These are phyloP conservation scores for Trichosanthes cucumerina DNA, from an alignment of 306 rosid species.

Conservation along the genomic window DNA sequence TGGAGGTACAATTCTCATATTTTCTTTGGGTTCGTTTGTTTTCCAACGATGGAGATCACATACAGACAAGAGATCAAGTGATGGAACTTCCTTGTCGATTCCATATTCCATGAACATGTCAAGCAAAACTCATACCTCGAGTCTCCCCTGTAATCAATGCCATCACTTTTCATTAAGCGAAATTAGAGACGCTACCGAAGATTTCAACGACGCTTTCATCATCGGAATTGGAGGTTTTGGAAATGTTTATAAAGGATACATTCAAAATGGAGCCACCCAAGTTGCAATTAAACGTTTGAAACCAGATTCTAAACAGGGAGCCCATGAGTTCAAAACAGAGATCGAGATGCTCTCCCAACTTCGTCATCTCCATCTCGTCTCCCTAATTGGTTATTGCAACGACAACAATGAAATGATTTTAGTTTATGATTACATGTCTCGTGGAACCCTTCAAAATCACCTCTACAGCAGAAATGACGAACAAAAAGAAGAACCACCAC, in stretches of 20 bases:
- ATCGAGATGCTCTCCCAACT: too few species aligned
- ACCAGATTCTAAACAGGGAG: slow-evolving; percentile 22
- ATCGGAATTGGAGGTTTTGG: slow-evolving; percentile 34
- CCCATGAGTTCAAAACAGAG: slow-evolving; percentile 23
- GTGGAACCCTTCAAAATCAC: slow-evolving; percentile 1
- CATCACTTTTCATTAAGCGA: slow-evolving; percentile 17
- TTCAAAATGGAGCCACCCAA: neutral
- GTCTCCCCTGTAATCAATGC: slow-evolving; percentile 10
- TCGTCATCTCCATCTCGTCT: too few species aligned
- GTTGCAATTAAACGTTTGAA: slow-evolving; percentile 6
- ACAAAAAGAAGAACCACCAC: neutral
- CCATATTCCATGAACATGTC: neutral
- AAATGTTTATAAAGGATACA: slow-evolving; percentile 23
- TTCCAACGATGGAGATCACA: neutral
- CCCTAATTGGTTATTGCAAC: too few species aligned
- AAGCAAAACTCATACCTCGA: neutral
- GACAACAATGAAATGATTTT: slow-evolving; percentile 21
- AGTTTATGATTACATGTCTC: neutral
- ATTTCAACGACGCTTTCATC: slow-evolving; percentile 5
- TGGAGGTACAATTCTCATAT: slow-evolving; percentile 8
- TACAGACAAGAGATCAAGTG: neutral
- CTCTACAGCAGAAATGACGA: slow-evolving; percentile 3
- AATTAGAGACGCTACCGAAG: slow-evolving; percentile 23
- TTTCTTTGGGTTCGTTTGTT: neutral
- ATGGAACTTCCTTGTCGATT: neutral